Conservation (phyloP, 2,329 filamentous ascomycete genomes). For the Tolypocladium tundrense region DNA sequence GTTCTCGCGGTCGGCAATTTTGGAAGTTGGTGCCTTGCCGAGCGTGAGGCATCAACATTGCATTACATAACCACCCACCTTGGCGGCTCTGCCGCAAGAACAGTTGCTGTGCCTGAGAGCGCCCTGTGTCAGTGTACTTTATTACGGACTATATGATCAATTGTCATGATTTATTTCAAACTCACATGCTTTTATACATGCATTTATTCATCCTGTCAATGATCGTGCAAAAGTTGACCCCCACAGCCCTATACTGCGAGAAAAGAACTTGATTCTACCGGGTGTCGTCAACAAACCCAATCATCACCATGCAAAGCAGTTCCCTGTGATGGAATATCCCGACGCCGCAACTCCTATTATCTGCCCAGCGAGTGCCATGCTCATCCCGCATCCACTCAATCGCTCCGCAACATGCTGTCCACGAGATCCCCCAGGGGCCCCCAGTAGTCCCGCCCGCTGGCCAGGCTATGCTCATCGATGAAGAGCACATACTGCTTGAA, state of each 20-base stretch:
- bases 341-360: conserved; percentile 12
- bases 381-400: conserved; percentile 36
- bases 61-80: not conserved
- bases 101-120: not conserved
- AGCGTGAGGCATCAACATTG: conserved; percentile 25
- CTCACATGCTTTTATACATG: not conserved
- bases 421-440: conserved; percentile 90
- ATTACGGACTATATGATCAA: not conserved
- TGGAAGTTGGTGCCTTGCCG: conserved; percentile 28
- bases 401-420: conserved; percentile 93
- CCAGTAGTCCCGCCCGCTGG: conserved; percentile 94
- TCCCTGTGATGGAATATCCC: conserved; percentile 3
- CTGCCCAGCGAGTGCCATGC: conserved; percentile 1
- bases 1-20: conserved; percentile 32
- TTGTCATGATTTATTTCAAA: not conserved
- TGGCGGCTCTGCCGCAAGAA: not conserved
- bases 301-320: not conserved
- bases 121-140: not conserved
- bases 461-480: conserved; percentile 89
- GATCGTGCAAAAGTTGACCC: not conserved
- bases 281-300: not conserved
- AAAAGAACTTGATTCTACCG: not conserved
- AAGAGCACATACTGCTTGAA: conserved; percentile 99
- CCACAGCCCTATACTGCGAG: not conserved
- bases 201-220: not conserved